Evolutionary conservation across 129 eudicot species (phyloP), one percentile per base, ranked within the genome.

Genomic region (Cynara cardunculus): DNA sequence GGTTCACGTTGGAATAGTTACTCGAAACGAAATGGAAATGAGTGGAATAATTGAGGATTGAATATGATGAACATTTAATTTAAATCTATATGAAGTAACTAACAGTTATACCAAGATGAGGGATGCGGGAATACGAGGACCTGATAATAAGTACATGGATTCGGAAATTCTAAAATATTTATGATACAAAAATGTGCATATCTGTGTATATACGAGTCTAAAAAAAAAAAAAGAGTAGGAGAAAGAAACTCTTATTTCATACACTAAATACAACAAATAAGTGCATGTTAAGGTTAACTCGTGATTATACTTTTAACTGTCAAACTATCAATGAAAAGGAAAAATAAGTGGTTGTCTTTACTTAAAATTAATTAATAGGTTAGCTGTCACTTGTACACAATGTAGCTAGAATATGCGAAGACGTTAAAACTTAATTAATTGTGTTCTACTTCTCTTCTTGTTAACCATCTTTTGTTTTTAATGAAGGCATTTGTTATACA

Each of bases 391-490:
- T 56, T 56, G n/a, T 18, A 56, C 65, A 56, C 65, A 56, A 56
- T 56, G 65, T 56, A 56, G 65, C 65, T 56, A 56, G 65, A 56
- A 56, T 56, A 10, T 56, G 2, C 24, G 5, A 10, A 56, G 65
- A 24, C 25, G 65, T 56, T 56, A 56, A 56, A 56, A 56, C 65
- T 56, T 53, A 53, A 53, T 53, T 18, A 16, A 18, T 59, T 18
- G 25, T 59, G 71, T 12, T 61, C n/a, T n/a, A n/a, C n/a, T n/a
- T n/a, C 26, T 27, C 22, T 75, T 75, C 69, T 18, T 75, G 79
- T 75, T 75, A 56, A 31, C 56, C 13, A 56, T 65, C 44, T 14
- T 12, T 77, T 19, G 25, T 34, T 77, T 64, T 71, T 77, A 56
- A n/a, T 71, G 64, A 56, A n/a, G 65, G 24, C 25, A 56, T 56